Evolutionary conservation across 1,139 yeast species (phyloP).

Genomic region (Saccharomyces pastorianus): DNA sequence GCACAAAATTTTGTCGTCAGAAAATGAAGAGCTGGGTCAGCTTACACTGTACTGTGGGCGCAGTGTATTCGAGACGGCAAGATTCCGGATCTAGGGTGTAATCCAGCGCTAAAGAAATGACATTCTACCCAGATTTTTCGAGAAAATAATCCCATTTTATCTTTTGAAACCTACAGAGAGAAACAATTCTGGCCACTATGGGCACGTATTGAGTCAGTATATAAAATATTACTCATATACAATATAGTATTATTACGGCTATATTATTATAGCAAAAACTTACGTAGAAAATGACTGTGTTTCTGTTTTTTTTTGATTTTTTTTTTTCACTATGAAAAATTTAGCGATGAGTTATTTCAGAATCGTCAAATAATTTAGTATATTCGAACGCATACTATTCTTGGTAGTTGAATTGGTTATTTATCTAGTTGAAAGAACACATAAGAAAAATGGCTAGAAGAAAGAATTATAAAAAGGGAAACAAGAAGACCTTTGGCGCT

Average conservation of each 20-base stretch:
- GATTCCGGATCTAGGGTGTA: too few species aligned
- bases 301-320: not conserved
- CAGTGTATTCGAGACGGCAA: too few species aligned
- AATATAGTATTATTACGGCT: not conserved
- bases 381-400: not conserved
- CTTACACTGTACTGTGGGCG: too few species aligned
- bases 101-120: too few species aligned
- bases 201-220: too few species aligned
- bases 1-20: too few species aligned
- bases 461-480: conserved; percentile 27
- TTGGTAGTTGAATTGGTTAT: not conserved
- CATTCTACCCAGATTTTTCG: too few species aligned
- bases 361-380: not conserved
- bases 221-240: not conserved
- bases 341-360: not conserved
- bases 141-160: too few species aligned
- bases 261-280: not conserved
- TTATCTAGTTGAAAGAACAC: not conserved
- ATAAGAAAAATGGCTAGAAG: conserved; percentile 29
- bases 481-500: conserved; percentile 30
- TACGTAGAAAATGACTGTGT: not conserved
- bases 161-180: too few species aligned
- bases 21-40: too few species aligned
- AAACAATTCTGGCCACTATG: too few species aligned
- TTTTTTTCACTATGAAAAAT: not conserved